Conservation (phyloP, 768 basidiomycete genomes). For the Chiua virens region DNA sequence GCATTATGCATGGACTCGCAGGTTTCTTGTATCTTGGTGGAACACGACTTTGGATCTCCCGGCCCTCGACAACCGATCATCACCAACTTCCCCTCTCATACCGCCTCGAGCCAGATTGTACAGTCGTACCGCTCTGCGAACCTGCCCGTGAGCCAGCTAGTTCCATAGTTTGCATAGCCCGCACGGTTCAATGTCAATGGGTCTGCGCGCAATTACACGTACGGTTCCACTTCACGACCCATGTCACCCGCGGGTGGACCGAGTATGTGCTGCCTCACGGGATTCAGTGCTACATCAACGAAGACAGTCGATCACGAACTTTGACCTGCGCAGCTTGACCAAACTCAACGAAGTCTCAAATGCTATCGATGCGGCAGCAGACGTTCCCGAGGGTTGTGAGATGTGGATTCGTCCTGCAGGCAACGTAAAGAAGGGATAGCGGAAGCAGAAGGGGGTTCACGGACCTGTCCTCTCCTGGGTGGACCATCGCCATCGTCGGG, state of each 20-base stretch:
- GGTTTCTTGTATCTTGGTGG: conserved; percentile 40
- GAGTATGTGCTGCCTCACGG: conserved; percentile 77
- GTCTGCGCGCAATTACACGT: conserved; percentile 28
- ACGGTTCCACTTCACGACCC: conserved; percentile 25
- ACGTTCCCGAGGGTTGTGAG: conserved; percentile 49
- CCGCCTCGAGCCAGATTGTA: conserved; percentile 22
- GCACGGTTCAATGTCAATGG: conserved; percentile 28
- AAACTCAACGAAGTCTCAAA: conserved; percentile 45
- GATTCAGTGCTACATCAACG: conserved; percentile 67
- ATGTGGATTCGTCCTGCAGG: conserved; percentile 58
- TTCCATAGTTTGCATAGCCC: conserved; percentile 28
- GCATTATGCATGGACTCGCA: neutral
- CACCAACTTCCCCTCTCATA: conserved; percentile 22
- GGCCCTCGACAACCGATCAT: conserved; percentile 29
- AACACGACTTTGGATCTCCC: conserved; percentile 49
- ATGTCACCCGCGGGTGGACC: conserved; percentile 61
- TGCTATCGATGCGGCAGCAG: conserved; percentile 26
- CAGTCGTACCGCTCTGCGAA: conserved; percentile 22
- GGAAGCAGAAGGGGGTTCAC: conserved; percentile 28
- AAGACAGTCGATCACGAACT: conserved; percentile 65
- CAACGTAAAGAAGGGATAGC: conserved; percentile 28
- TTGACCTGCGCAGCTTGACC: conserved; percentile 56
- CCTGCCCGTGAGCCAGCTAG: conserved; percentile 25
- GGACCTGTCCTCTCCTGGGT: conserved; percentile 57
- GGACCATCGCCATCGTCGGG: conserved; percentile 58